Percentiles rank a stretch among this genome's conserved stretches.
These are phyloP conservation scores for Beta corolliflora DNA, from an alignment of 179 eudicot genomes.

Conservation along the genomic window DNA sequence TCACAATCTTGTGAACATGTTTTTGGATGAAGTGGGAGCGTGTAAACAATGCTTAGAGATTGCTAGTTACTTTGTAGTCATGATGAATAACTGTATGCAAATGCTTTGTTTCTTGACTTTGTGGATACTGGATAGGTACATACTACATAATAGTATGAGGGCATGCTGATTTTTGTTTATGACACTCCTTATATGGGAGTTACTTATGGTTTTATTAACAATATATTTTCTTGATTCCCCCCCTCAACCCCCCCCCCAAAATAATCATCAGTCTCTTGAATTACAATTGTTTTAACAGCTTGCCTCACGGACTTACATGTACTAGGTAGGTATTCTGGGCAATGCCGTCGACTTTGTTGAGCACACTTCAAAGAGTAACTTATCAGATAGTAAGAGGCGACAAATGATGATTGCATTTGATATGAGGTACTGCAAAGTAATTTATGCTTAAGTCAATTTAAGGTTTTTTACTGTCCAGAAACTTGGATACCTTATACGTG, in stretches of 20 bases:
- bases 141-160: neutral
- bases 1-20: neutral
- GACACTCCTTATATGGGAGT: neutral
- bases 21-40: neutral
- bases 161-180: neutral
- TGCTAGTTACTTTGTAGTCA: neutral
- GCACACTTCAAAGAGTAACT: constrained; percentile 40
- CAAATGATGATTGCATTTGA: constrained; percentile 99
- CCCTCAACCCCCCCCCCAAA: neutral
- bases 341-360: constrained; percentile 91
- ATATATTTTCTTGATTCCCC: neutral
- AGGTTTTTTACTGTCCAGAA: neutral
- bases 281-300: neutral
- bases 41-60: neutral
- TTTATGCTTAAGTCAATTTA: neutral
- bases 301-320: constrained; percentile 12
- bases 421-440: constrained; percentile 65
- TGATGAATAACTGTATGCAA: neutral
- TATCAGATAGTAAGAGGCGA: constrained; percentile 54
- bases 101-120: neutral
- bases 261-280: neutral
- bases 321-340: constrained; percentile 91
- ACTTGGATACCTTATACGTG: constrained; percentile 11
- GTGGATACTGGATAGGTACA: neutral
- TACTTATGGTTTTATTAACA: neutral